Evolutionary conservation across 345 rosid species (phyloP).

Genomic region (Isatis tinctoria): DNA sequence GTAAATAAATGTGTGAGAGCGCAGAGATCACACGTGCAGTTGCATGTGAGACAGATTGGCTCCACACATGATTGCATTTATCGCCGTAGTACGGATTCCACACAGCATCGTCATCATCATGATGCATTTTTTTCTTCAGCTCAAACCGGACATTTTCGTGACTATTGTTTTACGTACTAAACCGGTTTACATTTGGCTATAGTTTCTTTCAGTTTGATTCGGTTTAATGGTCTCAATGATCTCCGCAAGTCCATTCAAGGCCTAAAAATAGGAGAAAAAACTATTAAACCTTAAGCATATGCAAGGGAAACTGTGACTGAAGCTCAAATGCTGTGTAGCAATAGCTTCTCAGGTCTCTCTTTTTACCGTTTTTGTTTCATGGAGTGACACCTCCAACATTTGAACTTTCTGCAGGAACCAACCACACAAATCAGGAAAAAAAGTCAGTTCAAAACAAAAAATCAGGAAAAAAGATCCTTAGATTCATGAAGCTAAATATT

Average conservation of each 20-base stretch:
- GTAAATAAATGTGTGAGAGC: background rate
- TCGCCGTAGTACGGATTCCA: conserved; percentile 20
- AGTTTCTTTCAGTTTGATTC: conserved; percentile 7
- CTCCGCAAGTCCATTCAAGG: conserved; percentile 10
- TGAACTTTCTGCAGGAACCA: conserved; percentile 18
- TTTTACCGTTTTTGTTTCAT: conserved; percentile 22
- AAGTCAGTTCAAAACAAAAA: too few relatives aligned
- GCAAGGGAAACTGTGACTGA: background rate
- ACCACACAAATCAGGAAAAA: background rate
- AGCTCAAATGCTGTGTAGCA: background rate
- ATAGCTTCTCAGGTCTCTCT: background rate
- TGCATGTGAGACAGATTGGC: conserved; percentile 36
- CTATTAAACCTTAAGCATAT: background rate
- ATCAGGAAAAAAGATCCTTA: background rate
- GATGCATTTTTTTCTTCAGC: background rate
- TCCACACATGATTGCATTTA: conserved; percentile 36
- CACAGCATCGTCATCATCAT: background rate
- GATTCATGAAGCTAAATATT: background rate
- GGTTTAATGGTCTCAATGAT: conserved; percentile 9
- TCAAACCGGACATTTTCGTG: background rate
- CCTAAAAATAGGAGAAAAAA: background rate
- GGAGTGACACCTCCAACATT: conserved; percentile 19
- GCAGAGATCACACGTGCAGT: conserved; percentile 33
- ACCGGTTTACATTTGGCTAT: conserved; percentile 8
- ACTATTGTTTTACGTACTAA: background rate